Percentiles rank a stretch among this genome's conserved stretches.
phyloP scores from a whole-genome alignment of 768 basidiomycete genomes.

The Pluteus cervinus region DNA sequence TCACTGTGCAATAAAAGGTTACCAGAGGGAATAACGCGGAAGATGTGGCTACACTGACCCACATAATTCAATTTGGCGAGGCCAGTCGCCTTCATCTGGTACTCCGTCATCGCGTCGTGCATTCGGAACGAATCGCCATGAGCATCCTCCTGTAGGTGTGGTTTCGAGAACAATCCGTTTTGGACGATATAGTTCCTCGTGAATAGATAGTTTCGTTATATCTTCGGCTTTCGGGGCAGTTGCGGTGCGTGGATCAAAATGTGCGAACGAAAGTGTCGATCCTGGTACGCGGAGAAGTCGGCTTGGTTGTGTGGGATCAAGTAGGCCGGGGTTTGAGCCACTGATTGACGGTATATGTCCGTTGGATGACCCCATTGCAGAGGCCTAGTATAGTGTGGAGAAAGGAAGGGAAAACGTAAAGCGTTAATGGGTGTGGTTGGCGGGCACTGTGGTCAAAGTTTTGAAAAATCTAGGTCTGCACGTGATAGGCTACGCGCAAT shows the following conservation, averaged over 20 bases:
- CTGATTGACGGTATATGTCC: no score
- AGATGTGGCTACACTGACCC: constrained; percentile 46
- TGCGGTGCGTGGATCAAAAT: constrained; percentile 67
- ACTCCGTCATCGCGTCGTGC: constrained; percentile 54
- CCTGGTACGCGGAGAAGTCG: constrained; percentile 56
- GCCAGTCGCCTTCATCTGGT: constrained; percentile 65
- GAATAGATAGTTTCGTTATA: constrained; percentile 33
- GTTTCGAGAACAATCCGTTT: constrained; percentile 75
- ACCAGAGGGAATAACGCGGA: background rate
- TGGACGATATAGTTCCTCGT: constrained; percentile 45
- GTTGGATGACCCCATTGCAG: no score
- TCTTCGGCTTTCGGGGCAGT: constrained; percentile 31
- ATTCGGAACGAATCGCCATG: constrained; percentile 76
- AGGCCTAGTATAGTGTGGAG: constrained; percentile 14
- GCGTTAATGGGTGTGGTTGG: no score
- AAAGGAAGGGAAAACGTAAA: background rate
- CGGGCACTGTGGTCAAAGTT: no score
- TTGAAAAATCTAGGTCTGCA: no score
- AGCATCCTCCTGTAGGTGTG: constrained; percentile 42
- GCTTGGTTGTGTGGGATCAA: constrained; percentile 55
- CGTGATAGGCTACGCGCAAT: no score
- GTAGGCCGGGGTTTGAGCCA: constrained; percentile 54
- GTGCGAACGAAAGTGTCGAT: constrained; percentile 65
- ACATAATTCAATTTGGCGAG: constrained; percentile 57
- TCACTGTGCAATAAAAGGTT: constrained; percentile 27